phyloP scores from a whole-genome alignment of 441 rosid species.

The Pelargonium fulgidum region DNA sequence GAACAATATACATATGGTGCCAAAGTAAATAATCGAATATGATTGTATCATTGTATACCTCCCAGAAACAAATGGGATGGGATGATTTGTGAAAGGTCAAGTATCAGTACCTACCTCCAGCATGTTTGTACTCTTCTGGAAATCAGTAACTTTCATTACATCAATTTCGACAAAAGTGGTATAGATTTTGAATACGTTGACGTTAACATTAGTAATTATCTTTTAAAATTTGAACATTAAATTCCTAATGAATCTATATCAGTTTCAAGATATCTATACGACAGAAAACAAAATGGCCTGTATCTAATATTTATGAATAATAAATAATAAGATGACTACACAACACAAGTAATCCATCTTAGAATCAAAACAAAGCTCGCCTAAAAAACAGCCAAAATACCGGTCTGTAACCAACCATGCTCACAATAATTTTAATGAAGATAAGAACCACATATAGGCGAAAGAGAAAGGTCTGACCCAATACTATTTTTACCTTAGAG shows the following conservation, averaged over 20 bases:
- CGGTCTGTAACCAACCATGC: constrained; percentile 1
- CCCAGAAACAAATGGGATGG: not conserved
- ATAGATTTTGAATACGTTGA: constrained; percentile 5
- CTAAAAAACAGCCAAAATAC: constrained; percentile 4
- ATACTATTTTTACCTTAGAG: not conserved
- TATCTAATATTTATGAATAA: not conserved
- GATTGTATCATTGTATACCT: not conserved
- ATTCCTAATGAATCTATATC: not conserved
- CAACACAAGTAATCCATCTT: not conserved
- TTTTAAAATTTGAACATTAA: not conserved
- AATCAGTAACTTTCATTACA: not conserved
- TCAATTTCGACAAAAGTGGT: constrained; percentile 8
- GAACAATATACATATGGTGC: not conserved
- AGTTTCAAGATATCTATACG: not conserved
- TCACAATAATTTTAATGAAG: constrained; percentile 6
- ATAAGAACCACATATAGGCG: constrained; percentile 1
- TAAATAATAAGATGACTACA: not conserved
- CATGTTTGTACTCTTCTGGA: constrained; percentile 1
- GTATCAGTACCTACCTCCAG: not conserved
- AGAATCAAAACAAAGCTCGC: constrained; percentile 7
- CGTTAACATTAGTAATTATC: not conserved
- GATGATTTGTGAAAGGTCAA: too few relatives aligned
- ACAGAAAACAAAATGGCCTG: not conserved
- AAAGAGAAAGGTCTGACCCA: constrained; percentile 8
- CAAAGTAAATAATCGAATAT: not conserved